Base-by-base conservation (phyloP, 176 grass and related monocot species). In the Avena eriantha region DNA sequence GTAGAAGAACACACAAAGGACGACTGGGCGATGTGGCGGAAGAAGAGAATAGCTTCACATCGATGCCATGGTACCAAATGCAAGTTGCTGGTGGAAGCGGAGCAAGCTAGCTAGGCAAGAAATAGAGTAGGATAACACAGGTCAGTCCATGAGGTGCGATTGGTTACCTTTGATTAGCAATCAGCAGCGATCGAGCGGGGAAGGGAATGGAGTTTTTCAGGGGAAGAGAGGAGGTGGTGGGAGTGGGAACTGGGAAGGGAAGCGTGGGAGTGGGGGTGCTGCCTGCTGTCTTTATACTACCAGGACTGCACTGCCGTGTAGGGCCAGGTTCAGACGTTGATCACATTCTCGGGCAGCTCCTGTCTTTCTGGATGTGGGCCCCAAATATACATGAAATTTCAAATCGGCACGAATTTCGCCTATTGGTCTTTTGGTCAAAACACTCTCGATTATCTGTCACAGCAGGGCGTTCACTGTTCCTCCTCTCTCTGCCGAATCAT, bases 241-340 rank as follows among this genome's bases (percentile, higher is more conserved):
- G 71, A 21, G 22, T 35, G 35, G 35, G 35, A 36, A 36, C 4
- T 36, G 3, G 35, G 35, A 36, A 36, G 35, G 1, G 69, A 76
- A 76, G 22, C 73, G 23, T 76, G 73, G 71, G 71, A 74, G 68
- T 70, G 68, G 9, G 22, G 72, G 46, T 75, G 72, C 22, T 4
- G 7, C 71, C 3, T 17, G 1, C 73, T 31, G 22, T 46, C 23
- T 76, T 76, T 76, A 76, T 76, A 64, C 60, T 23, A 9, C 16
- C 23, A 22, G 34, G 35, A 48, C 14, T 26, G 47, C 15, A 18
- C 73, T 76, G 73, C 73, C 73, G 16, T 33, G 73, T 76, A 47
- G 73, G 73, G 7, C 13, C 39, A 8, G 46, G 23, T 10, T 51
- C 47, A 31, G 16, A 10, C 73, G 24, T 31, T 76, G 47, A 4